These are phyloP conservation scores for Populus davidiana DNA, from an alignment of 345 rosid species.

Conservation along the genomic window DNA sequence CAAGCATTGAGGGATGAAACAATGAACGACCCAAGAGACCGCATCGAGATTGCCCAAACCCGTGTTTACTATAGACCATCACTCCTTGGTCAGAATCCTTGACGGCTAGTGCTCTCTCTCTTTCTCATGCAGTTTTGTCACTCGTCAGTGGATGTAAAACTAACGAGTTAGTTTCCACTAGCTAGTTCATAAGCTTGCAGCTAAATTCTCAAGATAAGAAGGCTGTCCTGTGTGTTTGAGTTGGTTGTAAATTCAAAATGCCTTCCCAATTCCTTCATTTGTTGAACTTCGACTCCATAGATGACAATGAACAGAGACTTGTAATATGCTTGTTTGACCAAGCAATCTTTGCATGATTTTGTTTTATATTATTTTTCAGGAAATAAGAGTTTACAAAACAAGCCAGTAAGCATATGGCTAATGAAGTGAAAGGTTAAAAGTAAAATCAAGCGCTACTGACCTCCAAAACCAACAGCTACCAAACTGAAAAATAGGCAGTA, in stretches of 20 bases:
- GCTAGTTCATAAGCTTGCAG: background rate
- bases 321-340: background rate
- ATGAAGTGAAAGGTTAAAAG: too few species aligned
- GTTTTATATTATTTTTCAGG: too few species aligned
- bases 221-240: background rate
- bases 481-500: too few species aligned
- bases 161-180: background rate
- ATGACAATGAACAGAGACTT: background rate
- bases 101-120: background rate
- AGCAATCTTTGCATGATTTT: background rate
- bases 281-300: background rate
- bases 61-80: constrained; percentile 22
- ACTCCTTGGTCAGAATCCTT: constrained; percentile 31
- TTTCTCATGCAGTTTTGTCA: background rate
- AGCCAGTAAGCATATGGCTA: too few species aligned
- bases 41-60: constrained; percentile 28
- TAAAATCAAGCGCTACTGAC: too few species aligned
- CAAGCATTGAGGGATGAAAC: constrained; percentile 33
- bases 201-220: constrained; percentile 2
- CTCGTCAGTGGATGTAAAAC: constrained; percentile 8
- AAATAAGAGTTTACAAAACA: too few species aligned
- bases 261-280: constrained; percentile 10
- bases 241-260: background rate
- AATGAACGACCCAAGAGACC: constrained; percentile 34
- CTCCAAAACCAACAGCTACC: too few species aligned